phyloP scores from a whole-genome alignment of 192 early-diverging fungal species.

The Funneliformis mosseae region DNA sequence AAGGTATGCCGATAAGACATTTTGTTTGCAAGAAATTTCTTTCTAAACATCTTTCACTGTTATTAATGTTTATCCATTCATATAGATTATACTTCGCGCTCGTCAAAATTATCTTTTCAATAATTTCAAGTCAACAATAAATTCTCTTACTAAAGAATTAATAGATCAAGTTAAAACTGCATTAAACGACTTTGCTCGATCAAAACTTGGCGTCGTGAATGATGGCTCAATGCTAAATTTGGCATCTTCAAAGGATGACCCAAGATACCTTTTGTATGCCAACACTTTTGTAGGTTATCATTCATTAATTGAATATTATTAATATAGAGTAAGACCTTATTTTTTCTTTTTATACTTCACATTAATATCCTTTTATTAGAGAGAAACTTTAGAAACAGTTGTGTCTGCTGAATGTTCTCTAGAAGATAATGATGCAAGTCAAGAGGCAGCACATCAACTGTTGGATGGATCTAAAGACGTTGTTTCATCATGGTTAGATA shows the following conservation, averaged over 20 bases:
- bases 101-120: slow-evolving; percentile 82
- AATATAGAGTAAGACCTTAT: neutral
- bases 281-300: slow-evolving; percentile 60
- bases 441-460: slow-evolving; percentile 48
- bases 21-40: neutral
- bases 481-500: slow-evolving; percentile 54
- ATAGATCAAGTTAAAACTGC: slow-evolving; percentile 62
- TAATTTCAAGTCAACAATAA: slow-evolving; percentile 49
- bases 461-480: slow-evolving; percentile 57
- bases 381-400: slow-evolving; percentile 44
- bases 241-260: slow-evolving; percentile 49
- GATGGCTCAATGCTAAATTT: slow-evolving; percentile 47
- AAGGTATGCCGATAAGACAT: slow-evolving; percentile 55
- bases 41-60: neutral
- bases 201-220: slow-evolving; percentile 54
- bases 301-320: neutral
- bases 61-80: neutral
- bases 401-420: slow-evolving; percentile 49
- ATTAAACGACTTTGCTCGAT: slow-evolving; percentile 62
- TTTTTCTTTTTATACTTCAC: neutral
- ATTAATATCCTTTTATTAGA: slow-evolving; percentile 32
- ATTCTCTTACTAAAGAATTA: slow-evolving; percentile 50
- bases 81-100: slow-evolving; percentile 84
- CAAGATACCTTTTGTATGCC: slow-evolving; percentile 78
- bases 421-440: slow-evolving; percentile 44